These are phyloP conservation scores for Botryobasidium botryosum DNA, from an alignment of 768 basidiomycete species.

Conservation along the genomic window DNA sequence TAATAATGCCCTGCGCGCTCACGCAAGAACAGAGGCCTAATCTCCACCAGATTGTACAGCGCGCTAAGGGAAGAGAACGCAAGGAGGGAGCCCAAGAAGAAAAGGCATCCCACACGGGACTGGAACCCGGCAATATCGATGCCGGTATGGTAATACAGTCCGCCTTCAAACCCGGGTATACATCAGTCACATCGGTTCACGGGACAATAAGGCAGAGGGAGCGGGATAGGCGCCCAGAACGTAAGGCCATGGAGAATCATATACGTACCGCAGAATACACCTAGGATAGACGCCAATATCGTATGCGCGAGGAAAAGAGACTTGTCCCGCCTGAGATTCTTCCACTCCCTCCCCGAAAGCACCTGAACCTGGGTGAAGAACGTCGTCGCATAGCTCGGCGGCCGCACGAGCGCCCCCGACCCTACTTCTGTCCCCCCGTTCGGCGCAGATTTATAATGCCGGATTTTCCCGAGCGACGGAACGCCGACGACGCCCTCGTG, in stretches of 20 bases:
- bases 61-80: slow-evolving; percentile 87
- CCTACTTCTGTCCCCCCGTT: too few species aligned
- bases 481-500: too few species aligned
- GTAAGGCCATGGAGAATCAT: not conserved
- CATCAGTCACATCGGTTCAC: not conserved
- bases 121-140: slow-evolving; percentile 85
- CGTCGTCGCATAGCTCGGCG: slow-evolving; percentile 41
- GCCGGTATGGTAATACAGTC: slow-evolving; percentile 68
- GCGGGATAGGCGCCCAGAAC: not conserved
- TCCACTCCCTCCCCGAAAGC: slow-evolving; percentile 72
- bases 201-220: not conserved
- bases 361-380: slow-evolving; percentile 82
- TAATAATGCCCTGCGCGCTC: slow-evolving; percentile 79
- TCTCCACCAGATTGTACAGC: slow-evolving; percentile 70
- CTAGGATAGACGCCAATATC: slow-evolving; percentile 47
- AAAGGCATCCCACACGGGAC: slow-evolving; percentile 79
- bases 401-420: too few species aligned
- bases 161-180: slow-evolving; percentile 30
- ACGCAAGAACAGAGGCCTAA: slow-evolving; percentile 73
- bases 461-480: too few species aligned
- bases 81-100: slow-evolving; percentile 85
- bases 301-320: slow-evolving; percentile 71
- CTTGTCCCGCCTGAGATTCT: slow-evolving; percentile 65
- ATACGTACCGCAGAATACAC: slow-evolving; percentile 64
- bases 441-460: too few species aligned